Percentiles rank a stretch among this genome's conserved stretches.
phyloP scores from a whole-genome alignment of 208 protist genomes.

The Trypanosomatidae sp. region DNA sequence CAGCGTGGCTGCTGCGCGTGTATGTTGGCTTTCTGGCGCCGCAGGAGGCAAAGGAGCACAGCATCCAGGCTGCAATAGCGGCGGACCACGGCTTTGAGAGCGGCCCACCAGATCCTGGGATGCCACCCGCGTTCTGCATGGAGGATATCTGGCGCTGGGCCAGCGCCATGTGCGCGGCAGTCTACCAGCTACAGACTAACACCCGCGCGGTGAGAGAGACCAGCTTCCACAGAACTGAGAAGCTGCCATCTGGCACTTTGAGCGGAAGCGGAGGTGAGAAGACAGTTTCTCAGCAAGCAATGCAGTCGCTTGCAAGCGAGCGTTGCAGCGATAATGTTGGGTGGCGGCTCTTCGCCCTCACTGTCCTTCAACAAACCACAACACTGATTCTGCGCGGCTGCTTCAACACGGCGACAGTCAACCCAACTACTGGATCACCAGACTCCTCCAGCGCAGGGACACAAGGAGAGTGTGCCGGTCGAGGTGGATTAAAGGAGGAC shows the following conservation, averaged over 20 bases:
- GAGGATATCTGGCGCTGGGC: conserved; percentile 9
- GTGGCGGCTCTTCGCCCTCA: conserved; percentile 15
- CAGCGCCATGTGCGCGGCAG: conserved; percentile 6
- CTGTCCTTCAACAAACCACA: conserved; percentile 8
- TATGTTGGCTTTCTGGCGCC: conserved; percentile 12
- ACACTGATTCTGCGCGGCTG: conserved; percentile 21
- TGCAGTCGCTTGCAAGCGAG: neutral
- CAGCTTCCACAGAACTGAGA: neutral
- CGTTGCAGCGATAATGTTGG: neutral
- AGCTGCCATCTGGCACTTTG: neutral
- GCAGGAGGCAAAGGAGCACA: conserved; percentile 1
- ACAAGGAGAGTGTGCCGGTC: neutral
- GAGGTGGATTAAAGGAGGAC: neutral
- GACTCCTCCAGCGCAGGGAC: neutral
- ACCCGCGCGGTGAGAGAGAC: neutral
- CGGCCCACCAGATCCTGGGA: neutral
- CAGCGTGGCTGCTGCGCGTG: conserved; percentile 22
- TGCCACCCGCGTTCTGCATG: conserved; percentile 3
- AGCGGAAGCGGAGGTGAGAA: neutral
- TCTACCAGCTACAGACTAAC: conserved; percentile 17
- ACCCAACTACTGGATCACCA: neutral
- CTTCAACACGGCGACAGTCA: neutral
- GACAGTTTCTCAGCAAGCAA: neutral
- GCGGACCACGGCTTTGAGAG: neutral
- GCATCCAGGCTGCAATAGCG: neutral